Conservation (phyloP, 1,139 yeast genomes). For the Nakaseomyces glabratus region DNA sequence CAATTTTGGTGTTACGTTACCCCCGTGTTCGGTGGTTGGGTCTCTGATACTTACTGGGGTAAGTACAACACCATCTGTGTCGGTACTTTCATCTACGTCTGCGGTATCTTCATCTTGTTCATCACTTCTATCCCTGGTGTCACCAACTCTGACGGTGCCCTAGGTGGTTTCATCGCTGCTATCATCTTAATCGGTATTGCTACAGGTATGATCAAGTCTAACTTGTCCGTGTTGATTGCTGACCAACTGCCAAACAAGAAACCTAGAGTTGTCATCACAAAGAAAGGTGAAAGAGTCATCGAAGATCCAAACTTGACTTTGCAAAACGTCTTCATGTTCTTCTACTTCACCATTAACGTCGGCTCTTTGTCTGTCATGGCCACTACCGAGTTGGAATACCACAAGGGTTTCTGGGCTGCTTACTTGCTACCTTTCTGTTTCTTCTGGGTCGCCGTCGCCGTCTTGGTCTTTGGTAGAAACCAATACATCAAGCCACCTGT, state of each 20-base stretch:
- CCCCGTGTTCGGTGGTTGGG: slow-evolving; percentile 68
- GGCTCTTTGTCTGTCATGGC: slow-evolving; percentile 76
- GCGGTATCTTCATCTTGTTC: slow-evolving; percentile 57
- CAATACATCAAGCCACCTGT: slow-evolving; percentile 54
- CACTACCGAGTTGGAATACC: slow-evolving; percentile 40
- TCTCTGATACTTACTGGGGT: slow-evolving; percentile 70
- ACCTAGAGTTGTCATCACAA: slow-evolving; percentile 50
- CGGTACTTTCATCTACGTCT: slow-evolving; percentile 50
- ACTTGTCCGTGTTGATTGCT: slow-evolving; percentile 69
- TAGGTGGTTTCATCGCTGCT: slow-evolving; percentile 37
- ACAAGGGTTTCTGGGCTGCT: slow-evolving; percentile 71
- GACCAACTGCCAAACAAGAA: slow-evolving; percentile 57
- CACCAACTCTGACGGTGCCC: slow-evolving; percentile 37
- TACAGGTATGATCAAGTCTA: slow-evolving; percentile 76
- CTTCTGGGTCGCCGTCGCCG: slow-evolving; percentile 50
- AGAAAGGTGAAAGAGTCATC: slow-evolving; percentile 58
- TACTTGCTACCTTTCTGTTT: slow-evolving; percentile 61
- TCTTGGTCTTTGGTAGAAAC: slow-evolving; percentile 49
- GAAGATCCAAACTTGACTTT: slow-evolving; percentile 63
- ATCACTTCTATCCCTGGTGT: slow-evolving; percentile 64
- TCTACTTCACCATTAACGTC: slow-evolving; percentile 72
- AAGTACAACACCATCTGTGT: slow-evolving; percentile 59
- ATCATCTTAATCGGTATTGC: slow-evolving; percentile 67
- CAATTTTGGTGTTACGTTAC: slow-evolving; percentile 80
- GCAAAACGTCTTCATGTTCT: slow-evolving; percentile 66